phyloP scores from a whole-genome alignment of 2,329 filamentous ascomycete species.

The Aphanocladium album region DNA sequence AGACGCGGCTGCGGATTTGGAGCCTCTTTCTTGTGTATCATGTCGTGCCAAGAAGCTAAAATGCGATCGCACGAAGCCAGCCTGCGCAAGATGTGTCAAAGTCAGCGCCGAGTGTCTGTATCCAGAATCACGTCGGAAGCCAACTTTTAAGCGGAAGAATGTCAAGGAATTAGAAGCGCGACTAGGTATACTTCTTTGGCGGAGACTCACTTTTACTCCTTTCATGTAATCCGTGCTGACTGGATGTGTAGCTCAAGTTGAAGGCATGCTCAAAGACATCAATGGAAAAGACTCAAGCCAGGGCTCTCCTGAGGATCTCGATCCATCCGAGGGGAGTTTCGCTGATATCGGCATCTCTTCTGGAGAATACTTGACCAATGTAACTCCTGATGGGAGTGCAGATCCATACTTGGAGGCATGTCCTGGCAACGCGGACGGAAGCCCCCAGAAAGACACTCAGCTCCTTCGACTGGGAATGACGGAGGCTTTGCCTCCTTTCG shows the following conservation, averaged over 20 bases:
- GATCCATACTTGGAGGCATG: background rate
- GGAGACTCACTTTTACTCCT: background rate
- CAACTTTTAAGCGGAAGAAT: constrained; percentile 81
- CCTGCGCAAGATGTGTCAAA: constrained; percentile 73
- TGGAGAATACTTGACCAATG: background rate
- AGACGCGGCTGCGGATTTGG: constrained; percentile 21
- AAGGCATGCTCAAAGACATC: constrained; percentile 68
- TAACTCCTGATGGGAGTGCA: background rate
- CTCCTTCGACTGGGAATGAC: constrained; percentile 77
- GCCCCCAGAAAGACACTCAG: constrained; percentile 21
- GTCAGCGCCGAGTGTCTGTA: constrained; percentile 76
- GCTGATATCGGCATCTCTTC: background rate
- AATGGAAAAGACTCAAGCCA: constrained; percentile 33
- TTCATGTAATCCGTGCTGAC: constrained; percentile 4
- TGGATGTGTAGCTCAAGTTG: constrained; percentile 65
- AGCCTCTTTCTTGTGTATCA: constrained; percentile 70
- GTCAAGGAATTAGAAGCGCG: constrained; percentile 87
- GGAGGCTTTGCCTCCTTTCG: constrained; percentile 71
- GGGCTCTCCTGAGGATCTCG: constrained; percentile 14
- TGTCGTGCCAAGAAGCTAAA: constrained; percentile 81
- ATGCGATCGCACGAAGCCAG: constrained; percentile 76
- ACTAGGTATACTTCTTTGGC: constrained; percentile 54
- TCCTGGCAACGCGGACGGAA: constrained; percentile 5
- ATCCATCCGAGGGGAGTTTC: constrained; percentile 4
- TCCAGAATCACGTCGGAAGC: constrained; percentile 83